phyloP scores from a whole-genome alignment of 2,329 filamentous ascomycete species.

The Neonectria sp. region DNA sequence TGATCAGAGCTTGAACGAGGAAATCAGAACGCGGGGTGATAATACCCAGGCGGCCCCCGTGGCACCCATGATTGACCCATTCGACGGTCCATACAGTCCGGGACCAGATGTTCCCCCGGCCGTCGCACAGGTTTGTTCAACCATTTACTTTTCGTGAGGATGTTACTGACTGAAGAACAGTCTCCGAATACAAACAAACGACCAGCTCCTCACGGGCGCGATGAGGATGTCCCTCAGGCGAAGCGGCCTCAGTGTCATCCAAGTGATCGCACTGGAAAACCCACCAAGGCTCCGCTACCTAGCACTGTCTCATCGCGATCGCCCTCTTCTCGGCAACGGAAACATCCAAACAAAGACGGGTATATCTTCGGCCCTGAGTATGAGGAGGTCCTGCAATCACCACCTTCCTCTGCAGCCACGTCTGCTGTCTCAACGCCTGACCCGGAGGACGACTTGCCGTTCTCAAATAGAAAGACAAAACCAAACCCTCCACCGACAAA shows the following conservation, averaged over 20 bases:
- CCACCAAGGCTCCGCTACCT: background rate
- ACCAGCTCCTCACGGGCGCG: background rate
- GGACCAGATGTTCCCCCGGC: background rate
- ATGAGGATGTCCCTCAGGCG: background rate
- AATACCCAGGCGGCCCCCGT: background rate
- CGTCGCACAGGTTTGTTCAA: background rate
- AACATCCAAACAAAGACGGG: background rate
- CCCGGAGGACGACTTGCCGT: background rate
- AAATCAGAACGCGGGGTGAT: background rate
- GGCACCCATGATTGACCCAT: conserved; percentile 4
- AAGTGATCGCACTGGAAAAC: background rate
- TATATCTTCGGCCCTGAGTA: background rate
- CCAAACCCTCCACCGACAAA: background rate
- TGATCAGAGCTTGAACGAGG: background rate
- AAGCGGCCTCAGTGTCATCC: background rate
- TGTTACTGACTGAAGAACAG: background rate
- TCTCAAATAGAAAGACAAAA: background rate
- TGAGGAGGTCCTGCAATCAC: background rate
- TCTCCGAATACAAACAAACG: background rate
- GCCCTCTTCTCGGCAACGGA: background rate
- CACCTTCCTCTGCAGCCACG: background rate
- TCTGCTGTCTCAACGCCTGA: background rate
- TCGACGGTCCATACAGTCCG: conserved; percentile 3
- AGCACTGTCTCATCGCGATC: background rate
- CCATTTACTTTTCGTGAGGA: background rate